Evolutionary conservation across 1,139 yeast species (phyloP).

Genomic region (Pichia sp.): DNA sequence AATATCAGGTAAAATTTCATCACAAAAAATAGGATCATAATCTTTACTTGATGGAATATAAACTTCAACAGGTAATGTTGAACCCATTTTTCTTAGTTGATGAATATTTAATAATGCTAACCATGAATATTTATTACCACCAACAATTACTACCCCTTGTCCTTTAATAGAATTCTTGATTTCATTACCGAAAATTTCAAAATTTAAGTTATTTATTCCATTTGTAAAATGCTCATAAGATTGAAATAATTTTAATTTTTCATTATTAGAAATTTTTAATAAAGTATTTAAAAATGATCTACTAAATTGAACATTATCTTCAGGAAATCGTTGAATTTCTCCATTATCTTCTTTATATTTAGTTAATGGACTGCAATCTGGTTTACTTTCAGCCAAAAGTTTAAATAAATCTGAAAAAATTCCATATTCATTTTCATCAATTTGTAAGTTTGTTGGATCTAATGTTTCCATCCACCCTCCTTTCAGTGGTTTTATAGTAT

Average conservation of each 20-base stretch:
- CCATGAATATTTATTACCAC: conserved; percentile 55
- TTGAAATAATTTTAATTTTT: conserved; percentile 22
- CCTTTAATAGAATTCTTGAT: conserved; percentile 27
- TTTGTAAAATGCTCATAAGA: conserved; percentile 25
- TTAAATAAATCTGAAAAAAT: conserved; percentile 20
- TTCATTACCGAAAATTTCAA: conserved; percentile 20
- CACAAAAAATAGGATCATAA: conserved; percentile 45
- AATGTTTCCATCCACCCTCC: not conserved
- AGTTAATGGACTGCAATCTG: conserved; percentile 24
- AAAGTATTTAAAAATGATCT: conserved; percentile 27
- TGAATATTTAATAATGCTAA: conserved; percentile 48
- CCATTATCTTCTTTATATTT: conserved; percentile 26
- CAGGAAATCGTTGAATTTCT: conserved; percentile 31
- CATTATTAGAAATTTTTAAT: conserved; percentile 22
- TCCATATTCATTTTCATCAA: conserved; percentile 5
- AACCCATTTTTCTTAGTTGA: conserved; percentile 46
- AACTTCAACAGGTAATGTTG: conserved; percentile 54
- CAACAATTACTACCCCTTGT: conserved; percentile 56
- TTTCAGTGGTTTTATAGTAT: not conserved
- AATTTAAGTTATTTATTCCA: conserved; percentile 17
- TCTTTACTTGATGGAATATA: conserved; percentile 48
- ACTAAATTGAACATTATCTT: conserved; percentile 31
- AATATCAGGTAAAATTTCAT: conserved; percentile 36
- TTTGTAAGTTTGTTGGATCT: not conserved
- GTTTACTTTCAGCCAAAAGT: conserved; percentile 25